A percentile compares a stretch with the other conserved stretches of the same genome.
Evolutionary conservation across 495 filamentous ascomycete genomes (phyloP).

Genomic region (Margaritispora aquatica): DNA sequence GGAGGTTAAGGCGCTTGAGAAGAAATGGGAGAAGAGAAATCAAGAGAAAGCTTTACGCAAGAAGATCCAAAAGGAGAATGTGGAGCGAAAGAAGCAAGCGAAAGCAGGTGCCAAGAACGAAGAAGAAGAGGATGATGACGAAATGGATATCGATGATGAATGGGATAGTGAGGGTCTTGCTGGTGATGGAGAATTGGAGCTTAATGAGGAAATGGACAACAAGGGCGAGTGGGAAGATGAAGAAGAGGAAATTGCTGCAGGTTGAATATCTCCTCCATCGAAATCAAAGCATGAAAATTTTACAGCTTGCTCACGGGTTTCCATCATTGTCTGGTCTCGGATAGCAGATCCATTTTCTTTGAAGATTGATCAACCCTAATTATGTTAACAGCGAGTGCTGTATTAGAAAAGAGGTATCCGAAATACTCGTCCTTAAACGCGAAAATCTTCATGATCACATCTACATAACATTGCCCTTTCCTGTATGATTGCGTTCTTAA

Average conservation of each 20-base stretch:
- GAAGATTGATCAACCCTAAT: too few species aligned
- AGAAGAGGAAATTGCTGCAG: constrained; percentile 34
- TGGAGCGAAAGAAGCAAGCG: constrained; percentile 68
- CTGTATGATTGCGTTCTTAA: not conserved
- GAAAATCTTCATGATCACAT: not conserved
- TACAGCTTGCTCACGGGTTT: not conserved
- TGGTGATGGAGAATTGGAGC: constrained; percentile 53
- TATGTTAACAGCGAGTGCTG: not conserved
- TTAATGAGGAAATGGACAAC: constrained; percentile 46
- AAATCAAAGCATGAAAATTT: not conserved
- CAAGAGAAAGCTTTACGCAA: constrained; percentile 77
- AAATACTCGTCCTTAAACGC: too few species aligned
- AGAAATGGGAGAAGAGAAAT: constrained; percentile 68
- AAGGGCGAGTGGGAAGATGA: constrained; percentile 48
- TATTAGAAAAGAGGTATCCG: too few species aligned
- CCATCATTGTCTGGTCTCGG: not conserved
- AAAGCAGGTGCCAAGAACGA: constrained; percentile 38
- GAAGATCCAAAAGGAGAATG: constrained; percentile 77
- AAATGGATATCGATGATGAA: constrained; percentile 53
- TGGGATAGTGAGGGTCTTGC: constrained; percentile 58
- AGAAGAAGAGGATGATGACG: constrained; percentile 40
- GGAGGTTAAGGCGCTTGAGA: constrained; percentile 70
- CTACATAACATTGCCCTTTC: not conserved
- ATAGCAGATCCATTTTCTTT: too few species aligned
- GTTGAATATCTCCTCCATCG: constrained; percentile 4